Evolutionary conservation across 1,284 basidiomycete genomes (phyloP).

Genomic region (Sparassis latifolia): DNA sequence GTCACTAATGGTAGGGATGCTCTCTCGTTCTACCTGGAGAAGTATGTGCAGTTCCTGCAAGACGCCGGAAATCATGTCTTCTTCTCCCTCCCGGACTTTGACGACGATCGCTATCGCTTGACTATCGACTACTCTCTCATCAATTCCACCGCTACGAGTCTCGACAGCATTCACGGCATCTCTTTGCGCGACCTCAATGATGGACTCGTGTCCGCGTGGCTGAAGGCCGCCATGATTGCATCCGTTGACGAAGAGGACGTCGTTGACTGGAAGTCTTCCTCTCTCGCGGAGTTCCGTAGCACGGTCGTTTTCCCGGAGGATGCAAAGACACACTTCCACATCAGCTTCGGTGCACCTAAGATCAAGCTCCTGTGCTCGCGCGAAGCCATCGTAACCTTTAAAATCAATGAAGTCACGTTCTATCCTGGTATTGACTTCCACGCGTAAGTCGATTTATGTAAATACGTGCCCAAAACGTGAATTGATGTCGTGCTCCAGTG

Average conservation of each 20-base stretch:
- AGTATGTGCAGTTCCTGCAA: slow-evolving; percentile 20
- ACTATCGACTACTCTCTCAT: slow-evolving; percentile 20
- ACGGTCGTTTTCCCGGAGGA: slow-evolving; percentile 6
- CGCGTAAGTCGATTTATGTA: slow-evolving; percentile 9
- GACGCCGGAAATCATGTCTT: slow-evolving; percentile 23
- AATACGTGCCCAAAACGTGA: no score
- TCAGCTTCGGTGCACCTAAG: slow-evolving; percentile 22
- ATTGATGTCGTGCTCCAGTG: no score
- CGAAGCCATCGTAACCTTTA: slow-evolving; percentile 25
- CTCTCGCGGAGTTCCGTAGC: slow-evolving; percentile 22
- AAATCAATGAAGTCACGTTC: slow-evolving; percentile 21
- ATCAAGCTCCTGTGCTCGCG: slow-evolving; percentile 17
- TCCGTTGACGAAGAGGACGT: slow-evolving; percentile 3
- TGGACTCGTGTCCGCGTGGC: slow-evolving; percentile 23
- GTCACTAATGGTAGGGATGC: slow-evolving; percentile 7
- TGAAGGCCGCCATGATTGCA: slow-evolving; percentile 22
- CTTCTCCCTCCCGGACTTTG: slow-evolving; percentile 26
- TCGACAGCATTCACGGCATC: slow-evolving; percentile 19
- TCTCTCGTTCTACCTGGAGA: slow-evolving; percentile 13
- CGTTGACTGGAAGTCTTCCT: slow-evolving; percentile 9
- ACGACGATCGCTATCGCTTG: slow-evolving; percentile 12
- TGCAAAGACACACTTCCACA: slow-evolving; percentile 15
- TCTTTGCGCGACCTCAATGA: slow-evolving; percentile 23
- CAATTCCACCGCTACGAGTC: slow-evolving; percentile 1
- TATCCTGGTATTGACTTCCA: slow-evolving; percentile 17